A percentile compares a stretch with the other conserved stretches of the same genome.
phyloP scores from a whole-genome alignment of 257 asterid species.

The Ophiorrhiza pumila region DNA sequence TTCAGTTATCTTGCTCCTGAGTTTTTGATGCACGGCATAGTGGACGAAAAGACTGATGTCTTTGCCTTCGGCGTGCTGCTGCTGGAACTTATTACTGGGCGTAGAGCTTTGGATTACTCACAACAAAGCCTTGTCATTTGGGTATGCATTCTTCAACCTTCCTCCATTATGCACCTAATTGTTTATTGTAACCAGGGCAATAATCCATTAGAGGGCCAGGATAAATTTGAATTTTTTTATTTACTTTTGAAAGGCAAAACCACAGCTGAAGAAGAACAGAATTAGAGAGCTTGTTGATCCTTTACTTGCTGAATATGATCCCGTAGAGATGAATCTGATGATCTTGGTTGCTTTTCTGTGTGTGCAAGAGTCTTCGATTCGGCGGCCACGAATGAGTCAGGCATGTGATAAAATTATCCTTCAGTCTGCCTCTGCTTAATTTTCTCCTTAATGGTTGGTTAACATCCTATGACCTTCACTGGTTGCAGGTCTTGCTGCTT shows the following conservation, averaged over 20 bases:
- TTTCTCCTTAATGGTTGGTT: neutral
- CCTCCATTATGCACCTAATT: neutral
- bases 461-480: neutral
- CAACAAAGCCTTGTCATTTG: slow-evolving; percentile 96
- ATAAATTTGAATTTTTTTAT: neutral
- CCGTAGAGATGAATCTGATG: slow-evolving; percentile 71
- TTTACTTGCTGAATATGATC: slow-evolving; percentile 53
- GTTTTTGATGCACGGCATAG: slow-evolving; percentile 95
- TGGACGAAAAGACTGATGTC: slow-evolving; percentile 82
- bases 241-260: slow-evolving; percentile 57
- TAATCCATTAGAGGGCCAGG: neutral
- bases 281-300: slow-evolving; percentile 77
- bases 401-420: slow-evolving; percentile 28
- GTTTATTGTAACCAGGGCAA: neutral
- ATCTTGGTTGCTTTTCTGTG: slow-evolving; percentile 76
- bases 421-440: neutral
- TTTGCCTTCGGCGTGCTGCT: slow-evolving; percentile 85
- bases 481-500: slow-evolving; percentile 60
- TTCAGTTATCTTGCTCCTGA: slow-evolving; percentile 90
- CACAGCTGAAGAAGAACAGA: slow-evolving; percentile 77
- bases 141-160: slow-evolving; percentile 45
- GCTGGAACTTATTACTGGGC: slow-evolving; percentile 87
- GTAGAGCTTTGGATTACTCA: slow-evolving; percentile 86
- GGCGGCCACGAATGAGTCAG: slow-evolving; percentile 87
- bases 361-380: slow-evolving; percentile 70